Evolutionary conservation across 106 monocot genomes (phyloP).

Genomic region (Triglochin maritima): DNA sequence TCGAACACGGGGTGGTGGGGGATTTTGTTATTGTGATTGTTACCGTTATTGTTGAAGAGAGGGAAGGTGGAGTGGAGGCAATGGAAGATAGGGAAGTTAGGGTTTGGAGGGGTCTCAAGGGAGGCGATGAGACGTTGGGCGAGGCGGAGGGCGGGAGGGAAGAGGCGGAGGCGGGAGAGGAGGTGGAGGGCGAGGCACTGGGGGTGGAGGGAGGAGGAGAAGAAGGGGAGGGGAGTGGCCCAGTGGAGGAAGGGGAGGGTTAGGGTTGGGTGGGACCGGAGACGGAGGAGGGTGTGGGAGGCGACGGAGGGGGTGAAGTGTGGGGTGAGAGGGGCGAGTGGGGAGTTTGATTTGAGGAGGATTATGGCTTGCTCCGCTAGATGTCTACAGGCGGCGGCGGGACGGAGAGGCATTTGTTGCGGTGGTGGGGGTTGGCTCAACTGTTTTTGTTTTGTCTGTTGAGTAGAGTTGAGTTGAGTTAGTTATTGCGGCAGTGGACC

Average conservation of each 20-base stretch:
- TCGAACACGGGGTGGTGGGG: slow-evolving; percentile 32
- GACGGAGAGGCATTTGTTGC: neutral
- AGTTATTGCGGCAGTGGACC: no score
- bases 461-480: no score
- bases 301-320: slow-evolving; percentile 29
- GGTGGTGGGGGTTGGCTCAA: no score
- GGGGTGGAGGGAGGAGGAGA: slow-evolving; percentile 17
- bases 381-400: neutral
- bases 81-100: slow-evolving; percentile 11
- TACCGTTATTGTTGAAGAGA: neutral
- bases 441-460: no score
- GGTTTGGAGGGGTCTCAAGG: slow-evolving; percentile 1
- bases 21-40: neutral
- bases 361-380: slow-evolving; percentile 30
- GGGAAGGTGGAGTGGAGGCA: slow-evolving; percentile 13
- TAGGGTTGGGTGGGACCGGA: slow-evolving; percentile 20
- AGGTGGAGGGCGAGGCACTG: slow-evolving; percentile 18
- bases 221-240: slow-evolving; percentile 21
- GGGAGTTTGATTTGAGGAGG: slow-evolving; percentile 21
- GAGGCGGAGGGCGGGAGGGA: slow-evolving; percentile 10
- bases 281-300: slow-evolving; percentile 27
- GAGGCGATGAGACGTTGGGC: slow-evolving; percentile 8
- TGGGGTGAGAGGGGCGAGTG: slow-evolving; percentile 20
- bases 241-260: slow-evolving; percentile 27
- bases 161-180: slow-evolving; percentile 13